Evolutionary conservation across 2,329 filamentous ascomycete genomes (phyloP).

Genomic region (Endoconidiophora polonica): DNA sequence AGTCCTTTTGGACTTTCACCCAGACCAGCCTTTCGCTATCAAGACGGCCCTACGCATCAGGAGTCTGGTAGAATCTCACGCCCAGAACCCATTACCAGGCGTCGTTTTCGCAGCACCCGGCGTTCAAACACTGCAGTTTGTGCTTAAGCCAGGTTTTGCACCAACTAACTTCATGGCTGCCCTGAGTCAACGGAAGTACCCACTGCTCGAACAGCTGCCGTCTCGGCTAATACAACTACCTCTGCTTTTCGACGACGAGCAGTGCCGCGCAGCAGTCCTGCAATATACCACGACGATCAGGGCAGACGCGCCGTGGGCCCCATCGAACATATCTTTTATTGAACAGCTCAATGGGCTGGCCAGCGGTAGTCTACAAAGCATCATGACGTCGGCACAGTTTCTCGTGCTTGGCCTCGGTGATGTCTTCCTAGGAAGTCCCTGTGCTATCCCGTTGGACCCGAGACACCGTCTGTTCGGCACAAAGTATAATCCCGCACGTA

Average conservation of each 20-base stretch:
- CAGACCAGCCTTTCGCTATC: constrained; percentile 18
- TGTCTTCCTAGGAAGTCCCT: constrained; percentile 25
- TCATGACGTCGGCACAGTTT: constrained; percentile 20
- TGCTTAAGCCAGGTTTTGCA: constrained; percentile 16
- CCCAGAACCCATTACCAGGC: constrained; percentile 16
- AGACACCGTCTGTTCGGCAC: constrained; percentile 22
- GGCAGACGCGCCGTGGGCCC: constrained; percentile 43
- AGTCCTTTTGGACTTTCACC: constrained; percentile 22
- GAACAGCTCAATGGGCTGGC: constrained; percentile 20
- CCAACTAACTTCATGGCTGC: constrained; percentile 15
- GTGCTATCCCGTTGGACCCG: constrained; percentile 21
- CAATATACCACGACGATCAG: constrained; percentile 47
- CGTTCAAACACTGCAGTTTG: constrained; percentile 21
- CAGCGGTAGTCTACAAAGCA: constrained; percentile 15
- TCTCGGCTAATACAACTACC: constrained; percentile 22
- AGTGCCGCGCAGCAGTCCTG: constrained; percentile 33
- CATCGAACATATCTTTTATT: constrained; percentile 42
- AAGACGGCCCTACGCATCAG: constrained; percentile 21
- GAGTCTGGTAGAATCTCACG: constrained; percentile 21
- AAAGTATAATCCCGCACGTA: constrained; percentile 24
- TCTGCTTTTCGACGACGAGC: constrained; percentile 23
- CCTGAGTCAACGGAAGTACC: constrained; percentile 7
- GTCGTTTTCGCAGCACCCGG: constrained; percentile 21
- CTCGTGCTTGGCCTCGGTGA: constrained; percentile 24
- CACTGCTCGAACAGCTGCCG: constrained; percentile 15